Base-by-base conservation (phyloP, 371 early-diverging fungal genomes). In the Rhizopus delemar region DNA sequence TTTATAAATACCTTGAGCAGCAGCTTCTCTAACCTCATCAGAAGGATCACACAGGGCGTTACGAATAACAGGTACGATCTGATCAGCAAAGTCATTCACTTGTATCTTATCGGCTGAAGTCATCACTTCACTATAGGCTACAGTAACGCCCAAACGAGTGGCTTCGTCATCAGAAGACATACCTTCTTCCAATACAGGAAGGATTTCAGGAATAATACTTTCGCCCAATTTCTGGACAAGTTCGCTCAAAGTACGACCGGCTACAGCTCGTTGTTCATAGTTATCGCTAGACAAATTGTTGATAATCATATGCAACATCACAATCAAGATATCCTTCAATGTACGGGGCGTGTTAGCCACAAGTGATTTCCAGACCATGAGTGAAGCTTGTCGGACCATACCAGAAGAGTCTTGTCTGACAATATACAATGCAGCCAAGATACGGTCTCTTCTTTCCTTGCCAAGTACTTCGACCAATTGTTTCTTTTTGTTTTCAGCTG, bases 261-360 rank as follows among this genome's bases (percentile, higher is more conserved):
- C 93, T 13, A 92, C 91, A 33, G 87, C 81, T 22, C 91, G 88
- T 32, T 84, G 82, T 41, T 94, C 95, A 68, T 82, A 78, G 36
- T 79, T 81, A 16, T 82, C 77, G 55, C 88, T 84, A 13, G 94
- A 87, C 58, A 98, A 77, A 46, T 81, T 86, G 41, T 79, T 82
- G 45, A 98, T 89, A 32, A 98, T 84, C 71, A 95, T 85, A 9
- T 82, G 74, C 90, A 98, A 93, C 77, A 97, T 85, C 8, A 84
- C 75, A 33, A 92, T 81, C 70, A 98, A 63, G 60, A 96, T 94
- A 69, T 97, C 96, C 82, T 94, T 94, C 67, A 97, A 81, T 7
- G 94, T 95, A 56, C 97, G 92, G 58, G 99, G 98, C 32, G 98
- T 98, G 80, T 98, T 97, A 68, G 81, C 75, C 8, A 97, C 96